These are phyloP conservation scores for Prunus yedoensis DNA, from an alignment of 331 rosid genomes.

Conservation along the genomic window DNA sequence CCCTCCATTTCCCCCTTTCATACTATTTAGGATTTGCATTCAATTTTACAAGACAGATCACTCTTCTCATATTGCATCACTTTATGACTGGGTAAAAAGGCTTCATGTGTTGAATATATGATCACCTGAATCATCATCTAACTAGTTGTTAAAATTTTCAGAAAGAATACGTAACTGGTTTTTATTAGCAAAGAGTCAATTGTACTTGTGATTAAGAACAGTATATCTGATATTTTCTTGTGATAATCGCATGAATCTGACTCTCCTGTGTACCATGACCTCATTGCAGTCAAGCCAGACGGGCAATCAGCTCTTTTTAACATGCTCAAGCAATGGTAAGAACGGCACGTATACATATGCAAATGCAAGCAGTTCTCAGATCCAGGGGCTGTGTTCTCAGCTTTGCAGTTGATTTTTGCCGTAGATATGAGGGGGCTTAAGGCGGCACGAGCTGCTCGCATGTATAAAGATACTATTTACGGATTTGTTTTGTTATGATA, in stretches of 20 bases:
- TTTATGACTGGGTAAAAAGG: neutral
- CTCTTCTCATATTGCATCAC: neutral
- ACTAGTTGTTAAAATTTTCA: neutral
- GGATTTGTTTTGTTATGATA: slow-evolving; percentile 19
- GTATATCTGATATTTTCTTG: neutral
- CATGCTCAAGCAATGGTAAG: slow-evolving; percentile 83
- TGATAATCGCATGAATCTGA: slow-evolving; percentile 11
- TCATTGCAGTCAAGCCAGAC: slow-evolving; percentile 68
- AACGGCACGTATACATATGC: slow-evolving; percentile 36
- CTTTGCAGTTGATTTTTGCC: slow-evolving; percentile 60
- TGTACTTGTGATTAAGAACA: neutral
- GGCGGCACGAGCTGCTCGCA: slow-evolving; percentile 19
- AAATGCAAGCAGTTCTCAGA: slow-evolving; percentile 59
- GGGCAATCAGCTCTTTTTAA: slow-evolving; percentile 67
- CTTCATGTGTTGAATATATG: neutral
- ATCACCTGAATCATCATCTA: neutral
- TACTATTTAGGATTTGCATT: neutral
- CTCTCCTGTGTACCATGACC: neutral
- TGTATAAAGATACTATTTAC: slow-evolving; percentile 26
- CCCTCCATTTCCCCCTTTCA: neutral
- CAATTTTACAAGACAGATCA: neutral
- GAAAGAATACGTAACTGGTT: neutral
- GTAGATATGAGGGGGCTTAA: neutral
- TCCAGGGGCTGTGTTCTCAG: slow-evolving; percentile 70
- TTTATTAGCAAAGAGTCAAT: neutral